Base-by-base conservation (phyloP, 2,329 filamentous ascomycete genomes). In the Aspergillus sp. region DNA sequence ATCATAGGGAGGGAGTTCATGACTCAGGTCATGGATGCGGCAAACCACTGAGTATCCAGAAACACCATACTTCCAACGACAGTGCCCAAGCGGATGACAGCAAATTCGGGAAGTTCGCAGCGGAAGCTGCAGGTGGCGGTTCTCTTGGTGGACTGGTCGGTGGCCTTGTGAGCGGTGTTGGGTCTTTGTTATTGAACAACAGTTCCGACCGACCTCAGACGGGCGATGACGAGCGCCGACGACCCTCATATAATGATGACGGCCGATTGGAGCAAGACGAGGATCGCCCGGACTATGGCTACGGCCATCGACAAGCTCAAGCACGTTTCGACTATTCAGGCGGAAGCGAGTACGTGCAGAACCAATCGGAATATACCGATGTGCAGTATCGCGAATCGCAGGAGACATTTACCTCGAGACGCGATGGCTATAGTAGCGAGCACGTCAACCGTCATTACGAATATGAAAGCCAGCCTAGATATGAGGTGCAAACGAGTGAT, bases 1-100 rank as follows among this genome's bases (percentile, higher is more conserved):
- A 97, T 76, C 93, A 97, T 78, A 94, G 91, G 75, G 87, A 91
- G 67, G 91, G 91, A 29, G 89, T 94, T 11, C 78, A 92, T 16
- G 92, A 97, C 75, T 88, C 85, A 55, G 93, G 93, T 6, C 91
- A 96, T 72, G 92, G 92, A 54, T 96, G 92, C 71, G 87, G 90
- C 61, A 92, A 92, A 75, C 86, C 87, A 16, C 81, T 96, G 11
- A 85, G 87, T 64, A 90, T 96, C 85, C 86, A 87, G 63, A 92
- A 90, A 55, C 69, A 64, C 59, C 73, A 63, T 55, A 61, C 12
- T 68, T 24, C 60, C 61, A 54, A 63, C 59, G 39, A 53, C 64
- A n/a, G 57, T 61, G 18, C 57, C 66, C 16, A 42, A 42, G 6
- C 36, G 5, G 58, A 63, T 55, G 50, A 67, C 56, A 58, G 62